Base-by-base conservation (phyloP, 192 early-diverging fungal species). In the Dispira parvispora region DNA sequence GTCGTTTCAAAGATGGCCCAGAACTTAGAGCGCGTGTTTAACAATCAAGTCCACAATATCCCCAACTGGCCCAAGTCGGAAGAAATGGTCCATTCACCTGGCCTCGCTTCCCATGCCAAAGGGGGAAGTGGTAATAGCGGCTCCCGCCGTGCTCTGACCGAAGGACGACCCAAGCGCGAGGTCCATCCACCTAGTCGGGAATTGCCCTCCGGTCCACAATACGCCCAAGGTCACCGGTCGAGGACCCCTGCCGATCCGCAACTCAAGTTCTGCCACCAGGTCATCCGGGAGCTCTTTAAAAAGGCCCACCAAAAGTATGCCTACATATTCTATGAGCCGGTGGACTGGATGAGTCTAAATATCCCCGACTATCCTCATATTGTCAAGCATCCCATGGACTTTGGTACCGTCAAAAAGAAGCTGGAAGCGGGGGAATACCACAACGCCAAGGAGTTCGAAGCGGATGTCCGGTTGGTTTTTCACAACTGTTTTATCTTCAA, bases 361-460 rank as follows among this genome's bases (percentile, higher is more conserved):
- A 89, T 97, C 49, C 94, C 93, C 16, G 81, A 84, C 61, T 99
- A 99, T 74, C 80, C 82, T 28, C 73, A 72, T 4, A 78, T 98
- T 26, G 79, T 95, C 72, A 91, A 88, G 62, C 64, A 85, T 61
- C 92, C 92, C 10, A 95, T 95, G 88, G 92, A 95, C 67, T 66
- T 95, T 45, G 75, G 78, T 26, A 95, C 92, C 0, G 84, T 95
- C 13, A 73, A 77, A 66, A 68, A 70, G 52, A 84, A 84, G 70
- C 72, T 92, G 8, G 83, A 89, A 46, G 53, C 66, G 45, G 81
- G 79, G 6, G 70, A 75, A 16, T 95, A 95, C 66, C 52, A 65
- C 13, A 67, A 66, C 28, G 69, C 78, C 10, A 77, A 81, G 14
- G 85, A 86, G 47, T 91, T 89, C 63, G 83, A 84, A 64, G 76